These are phyloP conservation scores for Globisporangium splendens DNA, from an alignment of 352 stramenopile genomes.

Conservation along the genomic window DNA sequence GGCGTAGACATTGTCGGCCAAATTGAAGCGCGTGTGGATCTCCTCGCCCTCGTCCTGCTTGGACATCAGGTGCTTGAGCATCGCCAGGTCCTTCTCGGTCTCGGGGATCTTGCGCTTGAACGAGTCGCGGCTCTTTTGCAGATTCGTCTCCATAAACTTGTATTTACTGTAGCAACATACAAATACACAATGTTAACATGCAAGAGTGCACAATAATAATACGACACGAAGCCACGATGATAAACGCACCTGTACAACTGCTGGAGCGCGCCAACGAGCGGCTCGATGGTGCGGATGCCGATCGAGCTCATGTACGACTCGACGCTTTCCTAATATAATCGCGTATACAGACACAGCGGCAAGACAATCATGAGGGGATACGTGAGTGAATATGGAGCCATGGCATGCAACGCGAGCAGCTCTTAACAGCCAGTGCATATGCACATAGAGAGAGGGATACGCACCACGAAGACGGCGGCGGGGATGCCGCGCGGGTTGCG, in stretches of 20 bases:
- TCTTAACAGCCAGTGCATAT: background rate
- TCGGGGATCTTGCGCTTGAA: slow-evolving; percentile 92
- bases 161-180: slow-evolving; percentile 61
- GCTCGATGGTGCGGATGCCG: slow-evolving; percentile 61
- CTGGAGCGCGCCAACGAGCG: slow-evolving; percentile 75
- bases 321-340: slow-evolving; percentile 63
- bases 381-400: background rate
- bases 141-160: slow-evolving; percentile 87
- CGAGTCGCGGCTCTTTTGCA: slow-evolving; percentile 82
- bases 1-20: slow-evolving; percentile 94
- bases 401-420: background rate
- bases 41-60: slow-evolving; percentile 74
- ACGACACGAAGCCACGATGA: background rate
- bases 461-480: slow-evolving; percentile 71
- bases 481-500: slow-evolving; percentile 81
- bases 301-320: slow-evolving; percentile 63
- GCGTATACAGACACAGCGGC: background rate
- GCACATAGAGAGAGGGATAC: slow-evolving; percentile 14
- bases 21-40: slow-evolving; percentile 91
- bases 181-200: too few relatives aligned
- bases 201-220: too few relatives aligned
- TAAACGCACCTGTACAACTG: slow-evolving; percentile 66
- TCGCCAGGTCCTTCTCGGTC: slow-evolving; percentile 77
- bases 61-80: slow-evolving; percentile 42
- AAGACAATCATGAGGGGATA: background rate